Evolutionary conservation across 2,329 filamentous ascomycete genomes (phyloP), one percentile per base, ranked within the genome.

Genomic region (Magnaporthales sp.): DNA sequence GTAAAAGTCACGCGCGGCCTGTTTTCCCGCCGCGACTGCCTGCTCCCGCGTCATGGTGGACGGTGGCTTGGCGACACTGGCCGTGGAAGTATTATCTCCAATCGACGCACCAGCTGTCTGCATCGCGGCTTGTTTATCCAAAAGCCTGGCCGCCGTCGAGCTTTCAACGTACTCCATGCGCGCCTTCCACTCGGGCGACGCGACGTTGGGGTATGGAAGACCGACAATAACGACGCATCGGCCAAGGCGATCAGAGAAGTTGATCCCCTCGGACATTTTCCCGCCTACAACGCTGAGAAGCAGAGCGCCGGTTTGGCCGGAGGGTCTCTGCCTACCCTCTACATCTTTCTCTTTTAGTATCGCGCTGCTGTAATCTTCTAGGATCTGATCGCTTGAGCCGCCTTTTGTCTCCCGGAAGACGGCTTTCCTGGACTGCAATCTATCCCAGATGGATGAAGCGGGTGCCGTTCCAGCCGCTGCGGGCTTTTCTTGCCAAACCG

Each of bases 201-300:
- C 87, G 66, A 93, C 88, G 72, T 98, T 99, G 0, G 95, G 93
- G 71, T 96, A 99, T 0, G 95, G 95, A 4, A 99, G 80, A 0
- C 95, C 95, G 15, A 98, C 86, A n/a, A 98, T 90, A 15, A 96
- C 81, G 9, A 99, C 93, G 66, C 91, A 94, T 29, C 95, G 89
- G 1, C 95, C 95, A 0, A 99, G 86, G 3, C 85, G 83, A 78
- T 99, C 93, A 0, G 92, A 94, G 79, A 99, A 99, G 78, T 99
- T 99, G 80, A 99, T 99, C 70, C 95, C 95, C 78, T 99, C 95
- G 67, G 92, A 96, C 79, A 99, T 89, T 71, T 94, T 96, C 15
- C 95, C 95, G 66, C 94, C 94, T 2, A 99, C 90, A 3, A 99
- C 93, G 66, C 92, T 93, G 29, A 99, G 85, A 0, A 99, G 84